These are phyloP conservation scores for Malus sieversii DNA, from an alignment of 306 rosid species.

Conservation along the genomic window DNA sequence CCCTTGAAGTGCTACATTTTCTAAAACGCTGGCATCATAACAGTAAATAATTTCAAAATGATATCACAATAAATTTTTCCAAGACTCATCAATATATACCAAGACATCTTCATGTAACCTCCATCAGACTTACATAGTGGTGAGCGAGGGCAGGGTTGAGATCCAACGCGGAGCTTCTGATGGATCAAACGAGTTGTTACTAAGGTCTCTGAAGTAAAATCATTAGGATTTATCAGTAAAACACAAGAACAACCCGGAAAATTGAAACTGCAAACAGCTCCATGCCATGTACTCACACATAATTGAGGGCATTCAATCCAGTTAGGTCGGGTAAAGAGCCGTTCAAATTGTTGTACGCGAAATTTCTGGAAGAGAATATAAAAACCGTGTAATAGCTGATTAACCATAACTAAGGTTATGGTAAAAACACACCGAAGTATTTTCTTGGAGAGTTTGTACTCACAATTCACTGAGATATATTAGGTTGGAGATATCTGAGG, in stretches of 20 bases:
- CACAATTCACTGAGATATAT: slow-evolving; percentile 63
- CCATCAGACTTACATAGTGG: slow-evolving; percentile 69
- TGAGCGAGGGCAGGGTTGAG: slow-evolving; percentile 49
- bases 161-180: slow-evolving; percentile 76
- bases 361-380: slow-evolving; percentile 51
- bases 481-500: slow-evolving; percentile 64
- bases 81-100: background rate
- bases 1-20: slow-evolving; percentile 73
- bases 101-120: background rate
- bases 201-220: slow-evolving; percentile 60
- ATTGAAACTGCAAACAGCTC: background rate
- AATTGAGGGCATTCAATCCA: slow-evolving; percentile 55
- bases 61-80: background rate
- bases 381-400: background rate
- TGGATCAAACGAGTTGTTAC: slow-evolving; percentile 68
- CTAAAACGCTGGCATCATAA: slow-evolving; percentile 44
- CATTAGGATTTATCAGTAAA: slow-evolving; percentile 9
- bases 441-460: slow-evolving; percentile 22
- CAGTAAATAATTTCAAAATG: background rate
- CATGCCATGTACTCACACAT: slow-evolving; percentile 53
- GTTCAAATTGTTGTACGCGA: slow-evolving; percentile 51
- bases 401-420: background rate
- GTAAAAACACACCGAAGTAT: background rate
- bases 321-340: slow-evolving; percentile 73
- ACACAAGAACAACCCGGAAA: slow-evolving; percentile 5